Evolutionary conservation across 257 asterid genomes (phyloP).

Genomic region (Nyctanthes arbortristis): DNA sequence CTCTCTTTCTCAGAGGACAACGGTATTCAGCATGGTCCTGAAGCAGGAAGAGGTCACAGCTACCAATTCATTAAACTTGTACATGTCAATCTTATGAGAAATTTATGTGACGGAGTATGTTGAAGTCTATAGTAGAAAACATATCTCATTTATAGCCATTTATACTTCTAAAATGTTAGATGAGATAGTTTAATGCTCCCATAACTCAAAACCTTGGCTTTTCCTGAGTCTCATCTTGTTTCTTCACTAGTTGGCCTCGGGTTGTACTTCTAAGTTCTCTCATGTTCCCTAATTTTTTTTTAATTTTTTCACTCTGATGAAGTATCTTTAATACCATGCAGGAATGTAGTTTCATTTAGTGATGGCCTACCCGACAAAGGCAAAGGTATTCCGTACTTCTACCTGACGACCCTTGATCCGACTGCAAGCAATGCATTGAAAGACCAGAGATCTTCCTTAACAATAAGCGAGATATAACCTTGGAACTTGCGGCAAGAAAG

Average conservation of each 20-base stretch:
- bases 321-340: conserved; percentile 25
- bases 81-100: neutral
- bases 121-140: neutral
- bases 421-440: conserved; percentile 76
- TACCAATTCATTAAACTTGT: neutral
- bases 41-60: neutral
- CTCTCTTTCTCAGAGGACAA: neutral
- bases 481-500: conserved; percentile 75
- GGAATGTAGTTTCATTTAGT: conserved; percentile 92
- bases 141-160: neutral
- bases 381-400: conserved; percentile 84
- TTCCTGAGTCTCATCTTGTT: neutral
- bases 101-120: neutral
- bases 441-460: conserved; percentile 74
- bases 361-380: conserved; percentile 79
- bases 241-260: neutral
- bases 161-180: neutral
- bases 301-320: neutral
- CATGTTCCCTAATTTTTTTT: neutral
- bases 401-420: conserved; percentile 85
- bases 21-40: neutral
- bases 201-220: neutral
- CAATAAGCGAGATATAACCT: conserved; percentile 72
- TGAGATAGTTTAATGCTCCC: neutral
- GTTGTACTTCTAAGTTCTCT: neutral